Percentiles rank a stretch among this genome's conserved stretches.
These are phyloP conservation scores for Alternaria hordeiaustralica DNA, from an alignment of 2,329 filamentous ascomycete species.

Conservation along the genomic window DNA sequence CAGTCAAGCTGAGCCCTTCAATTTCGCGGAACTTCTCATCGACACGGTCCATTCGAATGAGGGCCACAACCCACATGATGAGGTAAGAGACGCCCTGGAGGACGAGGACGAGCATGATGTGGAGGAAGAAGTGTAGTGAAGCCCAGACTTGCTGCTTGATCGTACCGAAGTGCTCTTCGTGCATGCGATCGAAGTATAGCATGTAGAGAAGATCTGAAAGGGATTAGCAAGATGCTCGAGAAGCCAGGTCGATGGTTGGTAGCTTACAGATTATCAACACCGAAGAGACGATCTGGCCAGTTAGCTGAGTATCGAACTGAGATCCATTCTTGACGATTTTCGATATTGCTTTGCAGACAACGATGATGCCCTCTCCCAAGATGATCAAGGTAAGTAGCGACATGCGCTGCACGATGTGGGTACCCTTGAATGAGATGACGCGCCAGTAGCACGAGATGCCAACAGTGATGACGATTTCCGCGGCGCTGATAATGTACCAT, in stretches of 20 bases:
- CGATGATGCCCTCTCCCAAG: constrained; percentile 50
- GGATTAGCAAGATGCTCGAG: neutral
- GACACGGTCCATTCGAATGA: constrained; percentile 11
- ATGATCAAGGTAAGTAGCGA: constrained; percentile 49
- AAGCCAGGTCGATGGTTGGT: neutral
- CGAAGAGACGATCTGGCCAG: constrained; percentile 43
- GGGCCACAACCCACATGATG: constrained; percentile 39
- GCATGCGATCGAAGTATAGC: constrained; percentile 44
- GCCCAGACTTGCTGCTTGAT: constrained; percentile 45
- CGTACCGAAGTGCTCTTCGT: constrained; percentile 40
- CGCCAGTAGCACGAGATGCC: constrained; percentile 41
- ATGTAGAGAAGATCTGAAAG: constrained; percentile 41
- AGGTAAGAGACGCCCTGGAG: constrained; percentile 44
- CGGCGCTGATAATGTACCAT: constrained; percentile 52
- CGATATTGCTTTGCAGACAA: constrained; percentile 43
- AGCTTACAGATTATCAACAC: constrained; percentile 39
- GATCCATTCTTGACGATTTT: constrained; percentile 44
- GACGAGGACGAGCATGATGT: constrained; percentile 24
- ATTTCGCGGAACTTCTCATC: constrained; percentile 17
- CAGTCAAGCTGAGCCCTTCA: neutral
- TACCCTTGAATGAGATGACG: constrained; percentile 48
- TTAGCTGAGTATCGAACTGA: constrained; percentile 30
- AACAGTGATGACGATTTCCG: constrained; percentile 41
- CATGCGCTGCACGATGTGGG: constrained; percentile 48
- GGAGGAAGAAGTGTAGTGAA: constrained; percentile 41